Evolutionary conservation across 1,284 basidiomycete genomes (phyloP).

Genomic region (Spongispora temasekensis): DNA sequence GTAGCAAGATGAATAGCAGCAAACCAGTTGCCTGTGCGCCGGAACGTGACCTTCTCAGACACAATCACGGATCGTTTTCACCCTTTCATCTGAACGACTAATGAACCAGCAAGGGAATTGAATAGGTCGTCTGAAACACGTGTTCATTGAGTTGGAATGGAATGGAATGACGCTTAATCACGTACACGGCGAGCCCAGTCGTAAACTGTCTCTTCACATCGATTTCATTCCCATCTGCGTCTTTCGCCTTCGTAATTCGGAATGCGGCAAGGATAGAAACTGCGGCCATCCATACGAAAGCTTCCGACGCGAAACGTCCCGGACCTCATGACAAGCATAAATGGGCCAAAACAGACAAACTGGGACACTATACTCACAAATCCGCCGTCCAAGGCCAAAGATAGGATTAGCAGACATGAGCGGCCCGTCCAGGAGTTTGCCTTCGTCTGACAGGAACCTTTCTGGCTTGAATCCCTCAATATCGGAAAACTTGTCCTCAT

Average conservation of each 20-base stretch:
- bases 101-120: conserved; percentile 26
- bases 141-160: background rate
- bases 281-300: conserved; percentile 22
- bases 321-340: conserved; percentile 18
- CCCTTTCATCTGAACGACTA: conserved; percentile 18
- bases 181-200: conserved; percentile 36
- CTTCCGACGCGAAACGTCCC: conserved; percentile 27
- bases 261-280: conserved; percentile 42
- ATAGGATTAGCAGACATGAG: conserved; percentile 38
- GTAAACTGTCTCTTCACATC: conserved; percentile 36
- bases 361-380: conserved; percentile 21
- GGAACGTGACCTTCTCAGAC: background rate
- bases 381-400: conserved; percentile 44
- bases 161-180: background rate
- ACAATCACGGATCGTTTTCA: conserved; percentile 10
- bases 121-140: conserved; percentile 20
- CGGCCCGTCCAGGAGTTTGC: conserved; percentile 23
- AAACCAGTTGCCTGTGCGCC: too few species aligned
- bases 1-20: background rate
- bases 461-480: conserved; percentile 27
- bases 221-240: conserved; percentile 35
- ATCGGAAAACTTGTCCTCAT: conserved; percentile 17
- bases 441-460: conserved; percentile 19
- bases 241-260: conserved; percentile 38
- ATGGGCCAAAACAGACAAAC: conserved; percentile 6